phyloP scores from a whole-genome alignment of 2,329 filamentous ascomycete species.

The Pseudogymnoascus sp. region DNA sequence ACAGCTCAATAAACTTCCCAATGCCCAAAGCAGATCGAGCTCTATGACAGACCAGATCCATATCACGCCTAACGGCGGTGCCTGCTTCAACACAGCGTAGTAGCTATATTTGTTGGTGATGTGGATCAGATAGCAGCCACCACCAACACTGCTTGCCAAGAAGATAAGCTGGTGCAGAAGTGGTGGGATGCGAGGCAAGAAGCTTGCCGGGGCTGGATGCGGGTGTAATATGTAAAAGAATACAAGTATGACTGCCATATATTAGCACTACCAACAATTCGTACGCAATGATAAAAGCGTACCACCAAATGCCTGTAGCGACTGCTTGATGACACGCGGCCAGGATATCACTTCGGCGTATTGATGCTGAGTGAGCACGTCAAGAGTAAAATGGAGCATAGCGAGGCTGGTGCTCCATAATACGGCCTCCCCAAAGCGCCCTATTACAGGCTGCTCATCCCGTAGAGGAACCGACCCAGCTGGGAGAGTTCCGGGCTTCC shows the following conservation, averaged over 20 bases:
- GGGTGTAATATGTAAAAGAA: constrained; percentile 29
- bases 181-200: constrained; percentile 45
- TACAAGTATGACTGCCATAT: constrained; percentile 31
- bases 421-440: constrained; percentile 38
- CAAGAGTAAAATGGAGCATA: constrained; percentile 70
- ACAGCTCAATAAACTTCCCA: constrained; percentile 42
- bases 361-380: constrained; percentile 72
- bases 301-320: constrained; percentile 48
- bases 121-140: constrained; percentile 74
- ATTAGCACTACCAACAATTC: constrained; percentile 12
- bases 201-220: constrained; percentile 36
- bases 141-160: constrained; percentile 49
- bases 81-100: constrained; percentile 82
- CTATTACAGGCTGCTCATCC: constrained; percentile 22
- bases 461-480: constrained; percentile 17
- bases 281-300: constrained; percentile 21
- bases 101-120: constrained; percentile 76
- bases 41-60: constrained; percentile 95
- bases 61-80: constrained; percentile 79
- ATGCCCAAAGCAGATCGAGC: constrained; percentile 62
- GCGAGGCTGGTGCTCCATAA: constrained; percentile 57
- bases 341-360: constrained; percentile 63
- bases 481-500: constrained; percentile 22
- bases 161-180: constrained; percentile 55
- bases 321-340: constrained; percentile 44